Evolutionary conservation across 192 early-diverging fungal genomes (phyloP).

Genomic region (Gonapodya prolifera): DNA sequence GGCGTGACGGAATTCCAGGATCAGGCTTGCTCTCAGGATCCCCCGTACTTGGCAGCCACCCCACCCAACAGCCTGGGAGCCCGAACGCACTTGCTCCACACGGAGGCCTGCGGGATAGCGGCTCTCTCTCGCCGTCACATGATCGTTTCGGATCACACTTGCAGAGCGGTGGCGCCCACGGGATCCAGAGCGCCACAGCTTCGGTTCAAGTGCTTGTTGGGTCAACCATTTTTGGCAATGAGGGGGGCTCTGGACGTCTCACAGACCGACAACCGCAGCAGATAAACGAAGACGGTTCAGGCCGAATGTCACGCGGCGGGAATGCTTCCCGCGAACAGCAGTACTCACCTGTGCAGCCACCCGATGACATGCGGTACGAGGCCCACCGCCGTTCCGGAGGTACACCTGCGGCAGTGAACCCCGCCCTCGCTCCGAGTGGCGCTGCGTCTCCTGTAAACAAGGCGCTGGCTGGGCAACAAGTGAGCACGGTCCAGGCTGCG

Average conservation of each 20-base stretch:
- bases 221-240: not conserved
- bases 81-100: not conserved
- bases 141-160: not conserved
- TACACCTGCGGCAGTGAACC: not conserved
- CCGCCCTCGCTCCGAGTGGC: not conserved
- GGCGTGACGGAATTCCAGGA: not conserved
- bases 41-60: not conserved
- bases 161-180: not conserved
- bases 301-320: not conserved
- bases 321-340: not conserved
- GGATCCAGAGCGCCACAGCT: not conserved
- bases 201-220: constrained; percentile 1
- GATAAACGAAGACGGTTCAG: not conserved
- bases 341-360: not conserved
- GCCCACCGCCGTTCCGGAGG: not conserved
- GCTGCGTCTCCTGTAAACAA: not conserved
- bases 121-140: not conserved
- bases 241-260: not conserved
- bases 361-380: not conserved
- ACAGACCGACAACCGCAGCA: not conserved
- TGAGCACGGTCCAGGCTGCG: not conserved
- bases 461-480: not conserved
- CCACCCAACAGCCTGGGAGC: not conserved
- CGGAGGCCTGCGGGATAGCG: not conserved
- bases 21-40: not conserved